phyloP scores from a whole-genome alignment of 1,284 basidiomycete genomes.

The Cutaneotrichosporon sp. region DNA sequence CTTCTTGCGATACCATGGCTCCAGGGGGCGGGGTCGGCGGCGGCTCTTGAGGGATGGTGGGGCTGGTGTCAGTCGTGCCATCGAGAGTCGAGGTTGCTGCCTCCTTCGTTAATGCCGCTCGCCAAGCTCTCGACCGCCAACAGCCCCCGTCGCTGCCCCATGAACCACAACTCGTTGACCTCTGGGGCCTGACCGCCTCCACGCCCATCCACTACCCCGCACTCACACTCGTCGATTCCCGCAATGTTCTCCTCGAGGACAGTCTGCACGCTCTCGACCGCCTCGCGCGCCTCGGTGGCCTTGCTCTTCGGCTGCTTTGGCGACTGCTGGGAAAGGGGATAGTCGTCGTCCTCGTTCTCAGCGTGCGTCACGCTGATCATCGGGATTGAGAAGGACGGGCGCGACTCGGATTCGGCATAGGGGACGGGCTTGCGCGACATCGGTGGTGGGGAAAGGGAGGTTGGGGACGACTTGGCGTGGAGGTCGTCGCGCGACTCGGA shows the following conservation, averaged over 20 bases:
- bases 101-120: no score
- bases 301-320: no score
- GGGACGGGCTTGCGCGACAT: neutral
- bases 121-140: no score
- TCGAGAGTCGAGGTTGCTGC: no score
- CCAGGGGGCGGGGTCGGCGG: neutral
- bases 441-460: neutral
- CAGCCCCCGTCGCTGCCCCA: no score
- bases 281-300: neutral
- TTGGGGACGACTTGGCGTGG: no score
- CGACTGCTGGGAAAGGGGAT: neutral
- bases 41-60: conserved; percentile 1
- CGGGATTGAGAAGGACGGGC: neutral
- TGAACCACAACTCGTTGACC: no score
- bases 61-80: conserved; percentile 3
- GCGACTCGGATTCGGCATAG: neutral
- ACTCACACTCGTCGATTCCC: conserved; percentile 2
- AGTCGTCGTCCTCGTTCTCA: conserved; percentile 3
- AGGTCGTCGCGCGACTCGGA: conserved; percentile 5
- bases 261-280: neutral
- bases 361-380: neutral
- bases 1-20: conserved; percentile 4
- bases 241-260: conserved; percentile 7
- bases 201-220: no score
- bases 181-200: no score